phyloP scores from a whole-genome alignment of 768 basidiomycete genomes.

The Lactifluus volemus region DNA sequence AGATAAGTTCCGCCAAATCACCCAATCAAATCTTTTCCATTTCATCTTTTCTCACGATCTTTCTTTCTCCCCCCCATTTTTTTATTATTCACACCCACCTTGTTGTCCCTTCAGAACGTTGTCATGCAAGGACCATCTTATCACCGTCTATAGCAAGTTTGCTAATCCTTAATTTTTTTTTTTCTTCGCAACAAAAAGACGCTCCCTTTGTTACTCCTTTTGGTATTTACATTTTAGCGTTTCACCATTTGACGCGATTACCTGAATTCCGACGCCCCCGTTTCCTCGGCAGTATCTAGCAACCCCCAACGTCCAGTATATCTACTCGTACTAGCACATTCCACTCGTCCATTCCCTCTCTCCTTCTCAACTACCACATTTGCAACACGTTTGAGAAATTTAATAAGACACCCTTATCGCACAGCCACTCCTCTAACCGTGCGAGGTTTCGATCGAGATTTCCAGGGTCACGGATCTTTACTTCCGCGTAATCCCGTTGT shows the following conservation, averaged over 20 bases:
- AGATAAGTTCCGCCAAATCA: conserved; percentile 9
- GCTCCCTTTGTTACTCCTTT: conserved; percentile 14
- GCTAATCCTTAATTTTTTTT: not conserved
- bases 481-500: conserved; percentile 3
- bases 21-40: conserved; percentile 11
- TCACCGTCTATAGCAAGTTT: not conserved
- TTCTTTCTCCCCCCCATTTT: not conserved
- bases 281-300: not conserved
- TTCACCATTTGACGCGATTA: conserved; percentile 14
- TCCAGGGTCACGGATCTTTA: not conserved
- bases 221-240: conserved; percentile 9
- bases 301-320: not conserved
- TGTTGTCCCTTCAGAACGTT: not conserved
- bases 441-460: conserved; percentile 10
- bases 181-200: not conserved
- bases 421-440: conserved; percentile 9
- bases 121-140: not conserved
- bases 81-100: not conserved
- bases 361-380: not conserved
- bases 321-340: not conserved
- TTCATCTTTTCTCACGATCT: conserved; percentile 11
- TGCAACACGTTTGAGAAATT: not conserved
- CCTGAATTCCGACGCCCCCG: conserved; percentile 4
- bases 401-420: not conserved
- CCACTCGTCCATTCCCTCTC: not conserved